Evolutionary conservation across 148 eudicot species (phyloP), one percentile per base, ranked within the genome.

Genomic region (Linanthus parryae): DNA sequence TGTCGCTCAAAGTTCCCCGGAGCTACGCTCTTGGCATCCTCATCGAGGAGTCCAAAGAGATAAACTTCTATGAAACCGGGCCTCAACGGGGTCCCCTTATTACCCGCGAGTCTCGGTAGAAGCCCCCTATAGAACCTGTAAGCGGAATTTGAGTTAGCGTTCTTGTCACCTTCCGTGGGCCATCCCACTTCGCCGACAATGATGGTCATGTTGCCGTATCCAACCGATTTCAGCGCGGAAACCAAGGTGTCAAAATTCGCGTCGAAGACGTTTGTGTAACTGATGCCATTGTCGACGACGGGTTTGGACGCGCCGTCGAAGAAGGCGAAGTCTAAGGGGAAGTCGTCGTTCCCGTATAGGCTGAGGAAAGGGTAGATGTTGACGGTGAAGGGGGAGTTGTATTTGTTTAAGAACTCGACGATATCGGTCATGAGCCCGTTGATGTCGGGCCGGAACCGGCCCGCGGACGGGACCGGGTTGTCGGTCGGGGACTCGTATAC

Each of bases 151-250:
- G 68, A 24, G 24, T 81, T 91, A 5, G 84, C 98, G 19, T 83
- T 72, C 20, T 62, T 71, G 55, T 91, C 94, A 4, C 98, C 98
- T 12, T 86, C 72, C 1, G 98, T 91, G 1, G 98, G 98, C 98
- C 98, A 91, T 2, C 98, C 98, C 2, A 91, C 82, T 60, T 91
- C 98, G 7, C 98, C 98, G 1, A 91, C 82, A 5, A 91, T 46
- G 23, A 91, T 73, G 0, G 80, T 41, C 56, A 86, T 48, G 60
- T 75, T 65, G 1, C 79, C 76, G 18, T 16, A 73, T 0, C 95
- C 95, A 0, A 52, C 63, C 0, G 81, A 81, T 40, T 58, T 79
- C 33, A 92, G 53, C 30, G 98, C 75, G 0, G 95, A 74, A 17
- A 81, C 84, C 62, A 86, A 56, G 0, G 98, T 91, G 66, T 91